Evolutionary conservation across 1,139 yeast genomes (phyloP).

Genomic region (Sugiyamaella castrensis): DNA sequence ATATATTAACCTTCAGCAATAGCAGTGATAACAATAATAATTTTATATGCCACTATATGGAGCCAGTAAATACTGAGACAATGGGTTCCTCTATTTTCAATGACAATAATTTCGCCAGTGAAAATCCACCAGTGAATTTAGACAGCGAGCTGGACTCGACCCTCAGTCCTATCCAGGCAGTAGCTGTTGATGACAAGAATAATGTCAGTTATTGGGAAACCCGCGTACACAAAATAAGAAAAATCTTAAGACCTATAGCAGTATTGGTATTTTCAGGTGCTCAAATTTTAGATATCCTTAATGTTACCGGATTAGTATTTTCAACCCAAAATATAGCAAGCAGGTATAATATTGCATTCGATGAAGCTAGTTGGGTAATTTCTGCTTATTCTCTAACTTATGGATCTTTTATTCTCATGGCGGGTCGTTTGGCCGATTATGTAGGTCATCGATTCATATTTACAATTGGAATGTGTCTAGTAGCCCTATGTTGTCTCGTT

Average conservation of each 20-base stretch:
- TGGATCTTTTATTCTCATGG: slow-evolving; percentile 40
- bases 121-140: too few species aligned
- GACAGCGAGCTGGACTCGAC: too few species aligned
- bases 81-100: too few species aligned
- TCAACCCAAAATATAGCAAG: slow-evolving; percentile 28
- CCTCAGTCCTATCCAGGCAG: too few species aligned
- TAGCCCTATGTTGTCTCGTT: slow-evolving; percentile 34
- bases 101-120: too few species aligned
- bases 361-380: slow-evolving; percentile 39
- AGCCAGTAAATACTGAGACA: too few species aligned
- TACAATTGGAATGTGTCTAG: slow-evolving; percentile 22
- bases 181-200: too few species aligned
- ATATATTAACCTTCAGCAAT: too few species aligned
- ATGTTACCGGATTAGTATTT: slow-evolving; percentile 34
- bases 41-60: too few species aligned
- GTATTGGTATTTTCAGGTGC: slow-evolving; percentile 24
- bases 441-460: slow-evolving; percentile 38
- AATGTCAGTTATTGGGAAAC: too few species aligned
- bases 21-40: too few species aligned
- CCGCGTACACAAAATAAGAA: slow-evolving; percentile 5
- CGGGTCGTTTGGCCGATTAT: slow-evolving; percentile 41
- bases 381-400: slow-evolving; percentile 41
- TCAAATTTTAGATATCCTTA: slow-evolving; percentile 28
- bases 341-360: slow-evolving; percentile 29
- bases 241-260: slow-evolving; percentile 8